Evolutionary conservation across 2,329 filamentous ascomycete species (phyloP).

Genomic region (Fusarium irregulare): DNA sequence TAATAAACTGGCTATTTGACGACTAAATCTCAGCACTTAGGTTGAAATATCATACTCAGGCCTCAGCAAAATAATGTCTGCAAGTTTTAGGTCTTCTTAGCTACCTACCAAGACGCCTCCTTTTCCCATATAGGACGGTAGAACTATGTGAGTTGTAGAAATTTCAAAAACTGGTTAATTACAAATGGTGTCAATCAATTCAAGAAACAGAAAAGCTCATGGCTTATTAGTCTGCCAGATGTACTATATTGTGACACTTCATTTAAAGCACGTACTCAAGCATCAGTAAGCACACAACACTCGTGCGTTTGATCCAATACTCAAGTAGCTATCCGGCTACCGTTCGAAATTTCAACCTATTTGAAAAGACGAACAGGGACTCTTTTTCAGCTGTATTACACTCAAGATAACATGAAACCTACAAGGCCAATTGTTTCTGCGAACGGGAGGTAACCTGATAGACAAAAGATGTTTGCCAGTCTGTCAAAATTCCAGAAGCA

Average conservation of each 20-base stretch:
- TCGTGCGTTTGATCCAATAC: neutral
- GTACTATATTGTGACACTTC: neutral
- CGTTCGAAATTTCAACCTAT: neutral
- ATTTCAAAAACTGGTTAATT: neutral
- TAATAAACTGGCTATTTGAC: neutral
- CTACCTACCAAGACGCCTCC: neutral
- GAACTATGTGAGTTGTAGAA: neutral
- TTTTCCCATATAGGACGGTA: neutral
- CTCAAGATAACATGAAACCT: no score
- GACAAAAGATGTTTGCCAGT: no score
- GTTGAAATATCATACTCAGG: neutral
- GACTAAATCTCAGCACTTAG: neutral
- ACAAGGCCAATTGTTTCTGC: no score
- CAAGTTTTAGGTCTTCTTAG: neutral
- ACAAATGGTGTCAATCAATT: neutral
- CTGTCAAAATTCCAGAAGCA: no score
- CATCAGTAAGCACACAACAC: no score
- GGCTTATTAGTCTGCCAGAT: neutral
- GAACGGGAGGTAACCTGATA: no score
- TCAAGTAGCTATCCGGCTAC: neutral
- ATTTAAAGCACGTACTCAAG: neutral
- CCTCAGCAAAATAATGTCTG: neutral
- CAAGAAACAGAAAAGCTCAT: neutral
- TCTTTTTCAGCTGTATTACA: no score
- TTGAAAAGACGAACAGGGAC: no score